Evolutionary conservation across 2,329 filamentous ascomycete species (phyloP).

Genomic region (Calonectria pauciramosa): DNA sequence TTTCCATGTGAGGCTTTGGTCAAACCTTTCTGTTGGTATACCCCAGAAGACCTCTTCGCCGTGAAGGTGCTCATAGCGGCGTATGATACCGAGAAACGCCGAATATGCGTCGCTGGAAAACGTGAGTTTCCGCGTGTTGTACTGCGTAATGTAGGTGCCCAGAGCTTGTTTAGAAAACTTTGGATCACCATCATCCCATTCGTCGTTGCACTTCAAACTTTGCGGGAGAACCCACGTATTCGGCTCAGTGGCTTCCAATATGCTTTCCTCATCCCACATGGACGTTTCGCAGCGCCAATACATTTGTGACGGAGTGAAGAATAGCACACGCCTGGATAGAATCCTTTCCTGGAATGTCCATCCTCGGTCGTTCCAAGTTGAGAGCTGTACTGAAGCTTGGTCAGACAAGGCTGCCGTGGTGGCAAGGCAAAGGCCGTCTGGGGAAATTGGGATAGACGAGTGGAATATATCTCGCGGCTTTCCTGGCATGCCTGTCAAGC

Average conservation of each 20-base stretch:
- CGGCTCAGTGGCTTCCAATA: conserved; percentile 10
- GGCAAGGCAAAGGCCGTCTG: conserved; percentile 11
- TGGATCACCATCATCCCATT: conserved; percentile 14
- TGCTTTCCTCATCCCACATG: conserved; percentile 32
- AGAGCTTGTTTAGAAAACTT: conserved; percentile 13
- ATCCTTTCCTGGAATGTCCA: conserved; percentile 32
- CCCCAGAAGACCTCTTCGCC: conserved; percentile 27
- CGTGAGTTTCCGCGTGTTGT: conserved; percentile 16
- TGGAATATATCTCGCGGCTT: conserved; percentile 3
- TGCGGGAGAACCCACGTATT: neutral
- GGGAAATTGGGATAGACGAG: neutral
- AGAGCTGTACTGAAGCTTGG: neutral
- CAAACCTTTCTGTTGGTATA: neutral
- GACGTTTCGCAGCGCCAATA: conserved; percentile 26
- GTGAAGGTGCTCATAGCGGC: conserved; percentile 30
- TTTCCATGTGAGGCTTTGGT: conserved; percentile 20
- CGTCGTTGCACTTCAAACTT: conserved; percentile 23
- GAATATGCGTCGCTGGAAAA: conserved; percentile 20
- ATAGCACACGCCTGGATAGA: conserved; percentile 21
- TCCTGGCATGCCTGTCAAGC: neutral
- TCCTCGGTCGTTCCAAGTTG: conserved; percentile 20
- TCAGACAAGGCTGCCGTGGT: neutral
- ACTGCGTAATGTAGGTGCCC: conserved; percentile 20
- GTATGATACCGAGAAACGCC: conserved; percentile 24
- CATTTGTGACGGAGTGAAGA: conserved; percentile 25